These are phyloP conservation scores for Lactifluus pinguis DNA, from an alignment of 768 basidiomycete genomes.

Conservation along the genomic window DNA sequence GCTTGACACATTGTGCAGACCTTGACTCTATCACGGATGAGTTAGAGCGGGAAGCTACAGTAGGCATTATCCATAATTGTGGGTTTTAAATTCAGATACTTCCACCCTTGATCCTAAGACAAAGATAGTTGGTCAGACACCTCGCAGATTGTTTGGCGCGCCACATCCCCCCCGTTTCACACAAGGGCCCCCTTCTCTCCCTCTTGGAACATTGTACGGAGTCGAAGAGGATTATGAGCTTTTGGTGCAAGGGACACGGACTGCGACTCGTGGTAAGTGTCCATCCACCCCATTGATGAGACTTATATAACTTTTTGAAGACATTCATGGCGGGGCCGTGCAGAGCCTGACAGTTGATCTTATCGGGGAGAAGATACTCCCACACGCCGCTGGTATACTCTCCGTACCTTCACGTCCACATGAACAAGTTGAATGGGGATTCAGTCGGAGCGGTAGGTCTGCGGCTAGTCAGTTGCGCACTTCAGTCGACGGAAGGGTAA, in stretches of 20 bases:
- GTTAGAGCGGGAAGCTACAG: conserved; percentile 82
- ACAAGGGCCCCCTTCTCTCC: conserved; percentile 64
- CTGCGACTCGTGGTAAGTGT: conserved; percentile 44
- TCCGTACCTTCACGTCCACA: conserved; percentile 51
- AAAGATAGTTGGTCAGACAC: conserved; percentile 77
- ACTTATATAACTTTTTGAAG: conserved; percentile 24
- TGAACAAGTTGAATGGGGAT: conserved; percentile 65
- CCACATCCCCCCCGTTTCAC: conserved; percentile 72
- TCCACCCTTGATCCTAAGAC: background rate
- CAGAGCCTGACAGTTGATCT: conserved; percentile 47
- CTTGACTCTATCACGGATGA: conserved; percentile 81
- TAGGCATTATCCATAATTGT: conserved; percentile 96
- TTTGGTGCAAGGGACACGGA: conserved; percentile 44
- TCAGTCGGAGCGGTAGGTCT: conserved; percentile 25
- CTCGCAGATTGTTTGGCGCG: conserved; percentile 67
- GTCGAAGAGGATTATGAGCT: conserved; percentile 77
- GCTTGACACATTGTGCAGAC: conserved; percentile 36
- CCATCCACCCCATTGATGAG: background rate
- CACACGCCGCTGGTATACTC: conserved; percentile 51
- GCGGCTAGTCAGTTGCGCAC: conserved; percentile 51
- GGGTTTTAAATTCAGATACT: conserved; percentile 19
- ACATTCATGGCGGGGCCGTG: conserved; percentile 39
- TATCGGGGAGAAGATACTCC: conserved; percentile 48
- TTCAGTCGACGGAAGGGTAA: conserved; percentile 53
- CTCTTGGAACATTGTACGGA: conserved; percentile 62